Evolutionary conservation across 1,284 basidiomycete species (phyloP), one percentile per base, ranked within the genome.

Genomic region (Quambalaria eucalypti): DNA sequence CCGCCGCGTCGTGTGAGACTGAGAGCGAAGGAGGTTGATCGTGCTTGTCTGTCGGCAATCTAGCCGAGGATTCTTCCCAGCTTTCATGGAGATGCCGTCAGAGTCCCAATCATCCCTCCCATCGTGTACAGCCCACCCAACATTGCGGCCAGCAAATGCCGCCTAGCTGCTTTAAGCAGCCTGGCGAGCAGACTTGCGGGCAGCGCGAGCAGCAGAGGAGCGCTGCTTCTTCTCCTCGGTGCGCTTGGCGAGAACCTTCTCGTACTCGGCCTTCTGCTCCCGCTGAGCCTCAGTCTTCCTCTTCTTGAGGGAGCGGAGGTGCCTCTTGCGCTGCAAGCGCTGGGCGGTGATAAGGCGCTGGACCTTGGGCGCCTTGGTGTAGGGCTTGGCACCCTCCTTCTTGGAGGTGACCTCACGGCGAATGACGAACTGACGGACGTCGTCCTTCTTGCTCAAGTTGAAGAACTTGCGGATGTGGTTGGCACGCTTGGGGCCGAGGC

Each of bases 381-480:
- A 95, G 60, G 90, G 87, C 83, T 96, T 97, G 66, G 88, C 90
- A 70, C 83, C 82, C 76, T 85, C 85, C 82, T 93, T 91, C 85
- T 95, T 96, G 78, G 87, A 85, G 80, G 80, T 85, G 55, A 97
- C 89, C 81, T 95, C 90, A 73, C 90, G 82, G 66, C 80, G 78
- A 71, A 96, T 85, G 46, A 76, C 75, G 78, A 95, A 97, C 81
- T 95, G 90, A 80, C 89, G 85, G 60, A 97, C 92, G 80, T 97
- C 93, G 76, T 97, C 93, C 76, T 93, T 88, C 85, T 97, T 97
- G 80, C 83, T 82, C 77, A 97, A 81, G 83, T 95, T 96, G 85
- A 97, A 98, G 85, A 97, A 96, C 77, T 81, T 84, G 78, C 92
- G 84, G 80, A 97, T 97, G 86, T 80, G 70, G 71, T 74, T 74